Evolutionary conservation across 208 protist species (phyloP), one percentile per base, ranked within the genome.

Genomic region (Phytomonas sp.): DNA sequence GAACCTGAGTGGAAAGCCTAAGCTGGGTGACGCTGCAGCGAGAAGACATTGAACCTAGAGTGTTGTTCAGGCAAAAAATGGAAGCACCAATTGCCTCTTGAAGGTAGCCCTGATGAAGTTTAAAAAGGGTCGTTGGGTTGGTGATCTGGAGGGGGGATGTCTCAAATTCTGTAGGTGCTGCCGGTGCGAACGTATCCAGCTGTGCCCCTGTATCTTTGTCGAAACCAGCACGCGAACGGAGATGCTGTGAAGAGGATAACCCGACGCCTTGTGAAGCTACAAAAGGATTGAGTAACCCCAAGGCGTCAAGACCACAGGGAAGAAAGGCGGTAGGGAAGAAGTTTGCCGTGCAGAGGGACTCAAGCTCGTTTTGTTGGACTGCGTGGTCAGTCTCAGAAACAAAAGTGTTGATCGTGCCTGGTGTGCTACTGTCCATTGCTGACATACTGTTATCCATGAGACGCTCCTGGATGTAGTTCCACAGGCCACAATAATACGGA

Each of bases 241-340:
- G 19, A 26, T 56, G 45, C 19, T 1, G 19, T 19, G 45, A 56
- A 56, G 19, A 56, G 16, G 45, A 6, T 7, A 56, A 26, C 10
- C 45, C 64, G 26, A 74, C 61, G 45, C 69, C 75, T 11, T 74
- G 70, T 14, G 84, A 81, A 11, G 82, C 79, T 5, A 93, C 60
- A 49, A 85, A 83, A 16, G 74, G 77, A 66, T 70, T 81, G 52
- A 94, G 77, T 16, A 90, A 67, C 0, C 67, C 79, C n/a, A 81
- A 66, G 31, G 81, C 67, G 59, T 94, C 88, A 29, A 91, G 64
- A 0, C 88, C 88, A 42, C 79, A 81, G 10, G 88, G 88, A 0
- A 94, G 75, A 68, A 94, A 82, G 12, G 82, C 82, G 56, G 82
- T 71, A 0, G 88, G 88, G 67, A 87, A 76, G 66, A 94, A 78